phyloP scores from a whole-genome alignment of 306 rosid species.

The Gillenia trifoliata region DNA sequence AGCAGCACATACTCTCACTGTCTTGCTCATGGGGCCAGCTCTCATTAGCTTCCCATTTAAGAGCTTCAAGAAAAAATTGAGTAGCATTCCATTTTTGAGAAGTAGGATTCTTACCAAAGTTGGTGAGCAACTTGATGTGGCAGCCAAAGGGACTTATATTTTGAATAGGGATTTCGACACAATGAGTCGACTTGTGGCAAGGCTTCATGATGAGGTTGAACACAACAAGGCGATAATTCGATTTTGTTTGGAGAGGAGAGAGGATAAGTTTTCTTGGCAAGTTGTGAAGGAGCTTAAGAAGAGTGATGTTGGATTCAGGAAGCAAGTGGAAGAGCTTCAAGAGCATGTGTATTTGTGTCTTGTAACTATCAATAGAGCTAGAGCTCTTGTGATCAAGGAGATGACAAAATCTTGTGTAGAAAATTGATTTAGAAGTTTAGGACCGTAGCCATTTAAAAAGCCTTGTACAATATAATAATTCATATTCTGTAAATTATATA shows the following conservation, averaged over 20 bases:
- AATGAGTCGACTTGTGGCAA: slow-evolving; percentile 41
- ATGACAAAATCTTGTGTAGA: slow-evolving; percentile 11
- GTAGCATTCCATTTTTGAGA: not conserved
- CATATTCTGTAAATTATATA: not conserved
- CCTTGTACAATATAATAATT: not conserved
- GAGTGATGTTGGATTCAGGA: slow-evolving; percentile 34
- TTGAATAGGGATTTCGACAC: slow-evolving; percentile 52
- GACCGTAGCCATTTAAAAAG: not conserved
- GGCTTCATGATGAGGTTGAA: slow-evolving; percentile 45
- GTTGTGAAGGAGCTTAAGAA: slow-evolving; percentile 51
- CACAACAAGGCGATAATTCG: slow-evolving; percentile 36
- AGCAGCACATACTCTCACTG: slow-evolving; percentile 31
- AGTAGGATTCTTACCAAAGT: slow-evolving; percentile 27
- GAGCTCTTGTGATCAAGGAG: slow-evolving; percentile 44
- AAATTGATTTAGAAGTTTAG: not conserved
- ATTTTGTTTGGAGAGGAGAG: slow-evolving; percentile 43
- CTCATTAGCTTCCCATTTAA: slow-evolving; percentile 24
- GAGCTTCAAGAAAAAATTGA: slow-evolving; percentile 20
- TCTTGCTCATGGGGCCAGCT: slow-evolving; percentile 34
- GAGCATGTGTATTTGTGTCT: slow-evolving; percentile 58
- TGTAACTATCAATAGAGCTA: slow-evolving; percentile 43
- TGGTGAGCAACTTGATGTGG: slow-evolving; percentile 44
- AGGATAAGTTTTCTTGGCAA: slow-evolving; percentile 28
- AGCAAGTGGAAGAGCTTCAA: slow-evolving; percentile 56
- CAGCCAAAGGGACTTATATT: slow-evolving; percentile 57